Conservation (phyloP, 768 basidiomycete species). For the Tricholoma terreum region DNA sequence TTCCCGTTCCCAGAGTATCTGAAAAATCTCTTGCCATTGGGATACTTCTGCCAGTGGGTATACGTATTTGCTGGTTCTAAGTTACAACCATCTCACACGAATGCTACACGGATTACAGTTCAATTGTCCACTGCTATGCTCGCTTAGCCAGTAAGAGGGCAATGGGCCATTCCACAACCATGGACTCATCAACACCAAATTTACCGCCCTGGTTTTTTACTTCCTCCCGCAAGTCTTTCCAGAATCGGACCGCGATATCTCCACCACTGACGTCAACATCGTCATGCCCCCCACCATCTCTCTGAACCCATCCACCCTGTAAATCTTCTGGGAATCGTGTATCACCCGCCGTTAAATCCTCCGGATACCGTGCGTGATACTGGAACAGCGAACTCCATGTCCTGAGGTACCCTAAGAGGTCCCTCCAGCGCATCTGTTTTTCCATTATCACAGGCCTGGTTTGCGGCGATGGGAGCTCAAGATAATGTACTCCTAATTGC, state of each 20-base stretch:
- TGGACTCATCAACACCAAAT: constrained; percentile 35
- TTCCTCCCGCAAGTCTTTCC: constrained; percentile 48
- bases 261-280: constrained; percentile 41
- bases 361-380: constrained; percentile 60
- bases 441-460: constrained; percentile 50
- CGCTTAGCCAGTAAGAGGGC: constrained; percentile 37
- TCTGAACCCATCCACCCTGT: background rate
- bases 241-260: constrained; percentile 64
- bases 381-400: constrained; percentile 71
- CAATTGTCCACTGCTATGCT: background rate
- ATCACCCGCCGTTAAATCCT: constrained; percentile 43
- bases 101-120: too few species aligned
- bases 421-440: constrained; percentile 61
- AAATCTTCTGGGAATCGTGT: constrained; percentile 34
- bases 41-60: too few species aligned
- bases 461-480: constrained; percentile 19
- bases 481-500: constrained; percentile 13
- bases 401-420: constrained; percentile 63
- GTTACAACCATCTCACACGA: too few species aligned
- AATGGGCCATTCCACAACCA: constrained; percentile 51
- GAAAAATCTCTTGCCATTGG: too few species aligned
- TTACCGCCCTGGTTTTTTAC: constrained; percentile 27
- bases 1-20: too few species aligned
- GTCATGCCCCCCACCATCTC: constrained; percentile 12
- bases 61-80: too few species aligned